These are phyloP conservation scores for Colletotrichum sp. DNA, from an alignment of 2,329 filamentous ascomycete species.

Conservation along the genomic window DNA sequence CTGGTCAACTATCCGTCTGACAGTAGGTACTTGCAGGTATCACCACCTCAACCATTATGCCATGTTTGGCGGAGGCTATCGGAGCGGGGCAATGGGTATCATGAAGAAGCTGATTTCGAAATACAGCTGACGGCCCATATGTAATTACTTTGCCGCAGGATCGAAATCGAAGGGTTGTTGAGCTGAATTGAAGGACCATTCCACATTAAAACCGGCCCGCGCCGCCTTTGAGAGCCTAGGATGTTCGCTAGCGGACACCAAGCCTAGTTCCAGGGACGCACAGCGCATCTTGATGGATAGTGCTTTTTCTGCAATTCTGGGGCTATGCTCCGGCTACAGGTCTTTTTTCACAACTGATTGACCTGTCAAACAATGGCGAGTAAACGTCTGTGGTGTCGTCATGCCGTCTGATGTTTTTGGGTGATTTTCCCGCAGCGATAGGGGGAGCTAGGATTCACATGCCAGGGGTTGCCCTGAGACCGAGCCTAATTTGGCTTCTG, in stretches of 20 bases:
- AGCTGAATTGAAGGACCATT: background rate
- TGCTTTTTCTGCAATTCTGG: background rate
- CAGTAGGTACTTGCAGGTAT: slow-evolving; percentile 58
- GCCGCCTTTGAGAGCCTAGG: background rate
- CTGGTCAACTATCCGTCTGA: slow-evolving; percentile 24
- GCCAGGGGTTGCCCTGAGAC: slow-evolving; percentile 20
- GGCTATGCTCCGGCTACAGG: background rate
- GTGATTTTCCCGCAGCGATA: background rate
- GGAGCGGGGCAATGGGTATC: slow-evolving; percentile 76
- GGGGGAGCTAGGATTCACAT: slow-evolving; percentile 10
- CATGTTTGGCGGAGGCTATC: slow-evolving; percentile 83
- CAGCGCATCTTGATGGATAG: background rate
- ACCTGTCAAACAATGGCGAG: background rate
- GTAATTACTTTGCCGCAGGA: background rate
- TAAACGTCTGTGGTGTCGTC: background rate
- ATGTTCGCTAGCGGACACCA: background rate
- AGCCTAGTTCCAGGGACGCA: background rate
- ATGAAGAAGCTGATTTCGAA: slow-evolving; percentile 77
- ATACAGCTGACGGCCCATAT: slow-evolving; percentile 55
- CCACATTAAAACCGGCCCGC: slow-evolving; percentile 11
- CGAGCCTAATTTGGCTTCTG: background rate
- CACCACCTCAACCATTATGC: slow-evolving; percentile 91
- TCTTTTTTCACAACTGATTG: background rate
- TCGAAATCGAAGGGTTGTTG: background rate
- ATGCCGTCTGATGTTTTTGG: slow-evolving; percentile 12